Evolutionary conservation across 345 rosid genomes (phyloP).

Genomic region (Noccaea bulbosa): DNA sequence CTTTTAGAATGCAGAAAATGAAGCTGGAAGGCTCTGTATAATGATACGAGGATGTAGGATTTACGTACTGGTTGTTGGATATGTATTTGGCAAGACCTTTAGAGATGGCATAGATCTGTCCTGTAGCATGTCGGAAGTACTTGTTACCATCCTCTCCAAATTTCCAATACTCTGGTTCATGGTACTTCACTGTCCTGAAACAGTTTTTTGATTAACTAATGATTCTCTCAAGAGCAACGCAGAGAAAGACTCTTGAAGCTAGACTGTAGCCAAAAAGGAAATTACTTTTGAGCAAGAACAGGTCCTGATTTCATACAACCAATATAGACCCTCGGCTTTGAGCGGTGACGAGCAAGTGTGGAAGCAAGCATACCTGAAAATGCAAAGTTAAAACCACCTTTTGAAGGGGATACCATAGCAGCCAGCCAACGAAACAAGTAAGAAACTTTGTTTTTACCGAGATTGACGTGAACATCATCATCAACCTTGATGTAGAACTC

Average conservation of each 20-base stretch:
- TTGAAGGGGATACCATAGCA: background rate
- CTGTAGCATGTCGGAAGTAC: slow-evolving; percentile 96
- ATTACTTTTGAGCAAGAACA: slow-evolving; percentile 90
- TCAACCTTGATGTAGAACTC: slow-evolving; percentile 94
- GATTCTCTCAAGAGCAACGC: background rate
- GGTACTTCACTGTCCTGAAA: slow-evolving; percentile 87
- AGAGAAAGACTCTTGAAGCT: background rate
- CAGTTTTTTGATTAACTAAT: slow-evolving; percentile 9
- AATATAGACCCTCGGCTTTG: slow-evolving; percentile 86
- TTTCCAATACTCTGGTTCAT: slow-evolving; percentile 98
- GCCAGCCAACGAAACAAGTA: background rate
- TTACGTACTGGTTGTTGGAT: slow-evolving; percentile 77
- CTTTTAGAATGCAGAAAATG: background rate
- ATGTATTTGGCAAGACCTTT: slow-evolving; percentile 92
- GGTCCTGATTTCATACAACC: slow-evolving; percentile 99
- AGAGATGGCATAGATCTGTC: slow-evolving; percentile 96
- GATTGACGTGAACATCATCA: slow-evolving; percentile 98
- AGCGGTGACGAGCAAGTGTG: slow-evolving; percentile 85
- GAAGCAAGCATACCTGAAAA: slow-evolving; percentile 78
- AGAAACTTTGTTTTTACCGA: slow-evolving; percentile 52
- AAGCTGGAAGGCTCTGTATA: slow-evolving; percentile 4
- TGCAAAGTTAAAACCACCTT: background rate
- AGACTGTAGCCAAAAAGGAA: background rate
- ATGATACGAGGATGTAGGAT: background rate
- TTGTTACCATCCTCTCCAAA: slow-evolving; percentile 96